Conservation (phyloP, 345 rosid genomes). For the Passiflora organensis region DNA sequence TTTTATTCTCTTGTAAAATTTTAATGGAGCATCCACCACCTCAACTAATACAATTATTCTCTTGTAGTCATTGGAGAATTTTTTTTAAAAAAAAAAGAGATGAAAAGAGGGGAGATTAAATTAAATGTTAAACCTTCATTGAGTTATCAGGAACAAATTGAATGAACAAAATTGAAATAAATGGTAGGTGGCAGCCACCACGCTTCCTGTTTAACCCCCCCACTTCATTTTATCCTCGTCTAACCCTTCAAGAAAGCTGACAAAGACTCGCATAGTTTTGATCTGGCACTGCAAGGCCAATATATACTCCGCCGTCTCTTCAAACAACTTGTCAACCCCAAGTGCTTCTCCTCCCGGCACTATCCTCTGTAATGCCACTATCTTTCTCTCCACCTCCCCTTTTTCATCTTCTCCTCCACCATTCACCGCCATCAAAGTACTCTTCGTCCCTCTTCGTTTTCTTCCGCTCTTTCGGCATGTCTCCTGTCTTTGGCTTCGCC, state of each 20-base stretch:
- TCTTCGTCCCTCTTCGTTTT: neutral
- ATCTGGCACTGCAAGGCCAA: conserved; percentile 54
- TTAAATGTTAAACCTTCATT: no score
- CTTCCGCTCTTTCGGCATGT: conserved; percentile 1
- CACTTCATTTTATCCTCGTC: conserved; percentile 48
- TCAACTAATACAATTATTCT: no score
- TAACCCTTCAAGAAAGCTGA: conserved; percentile 42
- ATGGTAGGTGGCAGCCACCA: no score
- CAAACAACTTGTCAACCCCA: conserved; percentile 52
- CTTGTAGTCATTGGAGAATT: no score
- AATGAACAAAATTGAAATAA: no score
- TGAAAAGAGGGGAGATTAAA: no score
- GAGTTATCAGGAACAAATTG: no score
- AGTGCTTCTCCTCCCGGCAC: conserved; percentile 67
- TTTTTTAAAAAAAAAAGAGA: no score
- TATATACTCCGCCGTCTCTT: conserved; percentile 70
- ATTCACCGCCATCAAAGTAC: neutral
- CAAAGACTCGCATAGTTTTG: conserved; percentile 51
- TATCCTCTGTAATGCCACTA: conserved; percentile 62
- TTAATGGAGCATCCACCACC: no score
- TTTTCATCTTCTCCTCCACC: conserved; percentile 26
- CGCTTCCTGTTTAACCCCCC: conserved; percentile 31
- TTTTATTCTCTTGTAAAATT: no score
- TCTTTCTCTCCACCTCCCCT: conserved; percentile 45
- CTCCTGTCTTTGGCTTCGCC: neutral